phyloP scores from a whole-genome alignment of 345 rosid genomes.

The Moringa oleifera region DNA sequence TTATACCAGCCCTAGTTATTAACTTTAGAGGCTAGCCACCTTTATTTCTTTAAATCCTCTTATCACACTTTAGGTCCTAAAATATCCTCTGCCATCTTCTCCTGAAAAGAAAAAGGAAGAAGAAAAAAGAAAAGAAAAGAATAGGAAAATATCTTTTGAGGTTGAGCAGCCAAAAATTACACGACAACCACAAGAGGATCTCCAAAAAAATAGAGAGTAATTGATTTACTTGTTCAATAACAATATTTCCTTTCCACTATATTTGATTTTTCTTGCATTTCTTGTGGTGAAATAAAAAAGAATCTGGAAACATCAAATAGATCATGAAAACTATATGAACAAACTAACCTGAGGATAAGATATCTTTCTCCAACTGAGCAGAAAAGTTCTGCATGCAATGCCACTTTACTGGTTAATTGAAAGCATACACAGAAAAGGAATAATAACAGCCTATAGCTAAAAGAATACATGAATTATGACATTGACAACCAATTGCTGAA shows the following conservation, averaged over 20 bases:
- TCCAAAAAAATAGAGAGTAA: too few relatives aligned
- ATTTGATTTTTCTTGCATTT: neutral
- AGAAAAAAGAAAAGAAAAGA: too few relatives aligned
- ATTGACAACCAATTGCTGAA: neutral
- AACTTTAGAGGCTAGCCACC: too few relatives aligned
- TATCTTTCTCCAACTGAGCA: constrained; percentile 92
- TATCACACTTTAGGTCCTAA: too few relatives aligned
- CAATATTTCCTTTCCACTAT: neutral
- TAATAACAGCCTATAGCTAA: too few relatives aligned
- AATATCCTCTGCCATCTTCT: too few relatives aligned
- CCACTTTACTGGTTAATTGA: constrained; percentile 11
- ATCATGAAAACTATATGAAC: neutral
- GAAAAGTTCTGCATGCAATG: constrained; percentile 73
- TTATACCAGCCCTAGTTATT: too few relatives aligned
- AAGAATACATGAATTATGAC: neutral
- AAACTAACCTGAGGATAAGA: constrained; percentile 58
- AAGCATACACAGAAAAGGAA: too few relatives aligned
- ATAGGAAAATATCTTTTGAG: too few relatives aligned
- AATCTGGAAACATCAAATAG: neutral
- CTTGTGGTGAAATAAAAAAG: neutral
- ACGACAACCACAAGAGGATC: neutral
- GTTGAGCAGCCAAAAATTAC: too few relatives aligned
- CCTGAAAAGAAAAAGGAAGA: too few relatives aligned
- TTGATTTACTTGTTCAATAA: neutral
- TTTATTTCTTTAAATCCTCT: too few relatives aligned